These are phyloP conservation scores for Tuber aestivum DNA, from an alignment of 495 filamentous ascomycete genomes.

Conservation along the genomic window DNA sequence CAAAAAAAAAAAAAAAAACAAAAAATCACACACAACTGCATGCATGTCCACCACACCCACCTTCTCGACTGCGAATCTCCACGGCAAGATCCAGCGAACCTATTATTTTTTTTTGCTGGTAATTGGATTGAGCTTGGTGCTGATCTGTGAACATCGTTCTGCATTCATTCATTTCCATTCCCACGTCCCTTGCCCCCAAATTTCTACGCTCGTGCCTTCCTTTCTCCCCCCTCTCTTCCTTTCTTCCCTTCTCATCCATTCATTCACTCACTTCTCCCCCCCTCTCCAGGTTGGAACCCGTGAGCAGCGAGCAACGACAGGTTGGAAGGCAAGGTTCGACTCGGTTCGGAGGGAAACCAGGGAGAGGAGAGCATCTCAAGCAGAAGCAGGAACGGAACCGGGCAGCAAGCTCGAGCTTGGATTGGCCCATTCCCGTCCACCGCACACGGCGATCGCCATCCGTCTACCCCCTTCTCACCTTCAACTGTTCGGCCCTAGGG, in stretches of 20 bases:
- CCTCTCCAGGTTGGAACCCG: background rate
- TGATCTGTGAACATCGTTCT: background rate
- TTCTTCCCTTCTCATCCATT: conserved; percentile 4
- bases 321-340: background rate
- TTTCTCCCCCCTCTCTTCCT: background rate
- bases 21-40: background rate
- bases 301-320: background rate
- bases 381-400: conserved; percentile 3
- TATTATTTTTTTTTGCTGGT: background rate
- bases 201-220: background rate
- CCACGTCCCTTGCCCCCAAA: background rate
- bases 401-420: background rate
- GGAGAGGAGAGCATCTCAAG: conserved; percentile 12
- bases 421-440: background rate
- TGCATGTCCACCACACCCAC: background rate
- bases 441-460: background rate
- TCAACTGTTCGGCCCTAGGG: background rate
- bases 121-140: background rate
- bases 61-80: background rate
- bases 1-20: background rate
- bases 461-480: background rate
- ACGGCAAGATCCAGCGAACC: background rate
- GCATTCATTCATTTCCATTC: background rate
- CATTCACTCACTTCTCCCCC: too few species aligned
- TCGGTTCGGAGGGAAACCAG: background rate